These are phyloP conservation scores for Hypsizygus marmoreus DNA, from an alignment of 768 basidiomycete species.

Conservation along the genomic window DNA sequence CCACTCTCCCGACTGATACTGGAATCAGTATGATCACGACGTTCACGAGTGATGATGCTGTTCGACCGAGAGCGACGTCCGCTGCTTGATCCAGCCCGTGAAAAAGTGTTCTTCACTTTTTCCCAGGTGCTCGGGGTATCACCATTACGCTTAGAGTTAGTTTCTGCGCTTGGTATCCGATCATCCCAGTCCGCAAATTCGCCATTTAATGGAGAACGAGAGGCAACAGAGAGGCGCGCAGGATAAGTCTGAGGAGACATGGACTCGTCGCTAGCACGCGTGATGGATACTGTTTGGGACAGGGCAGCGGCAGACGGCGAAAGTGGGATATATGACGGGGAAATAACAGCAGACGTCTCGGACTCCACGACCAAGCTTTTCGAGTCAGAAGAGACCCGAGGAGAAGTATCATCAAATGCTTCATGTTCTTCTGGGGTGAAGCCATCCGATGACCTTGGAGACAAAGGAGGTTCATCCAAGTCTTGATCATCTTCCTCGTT, in stretches of 20 bases:
- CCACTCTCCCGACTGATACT: constrained; percentile 78
- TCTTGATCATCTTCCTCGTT: constrained; percentile 38
- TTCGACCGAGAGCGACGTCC: constrained; percentile 82
- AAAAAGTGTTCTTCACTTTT: constrained; percentile 69
- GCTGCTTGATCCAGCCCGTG: constrained; percentile 61
- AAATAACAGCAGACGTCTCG: constrained; percentile 58
- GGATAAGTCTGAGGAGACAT: constrained; percentile 60
- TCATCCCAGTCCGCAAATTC: constrained; percentile 57
- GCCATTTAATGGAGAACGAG: constrained; percentile 55
- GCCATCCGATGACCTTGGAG: constrained; percentile 50
- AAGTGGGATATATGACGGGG: constrained; percentile 45
- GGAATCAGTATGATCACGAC: constrained; percentile 71
- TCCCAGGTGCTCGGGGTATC: constrained; percentile 69
- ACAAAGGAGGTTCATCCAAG: constrained; percentile 52
- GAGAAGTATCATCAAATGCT: constrained; percentile 52
- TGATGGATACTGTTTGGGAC: constrained; percentile 40
- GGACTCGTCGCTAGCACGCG: constrained; percentile 46
- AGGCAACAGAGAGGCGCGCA: constrained; percentile 60
- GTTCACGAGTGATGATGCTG: constrained; percentile 67
- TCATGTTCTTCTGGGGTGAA: constrained; percentile 41
- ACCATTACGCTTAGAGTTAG: constrained; percentile 54
- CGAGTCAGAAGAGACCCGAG: constrained; percentile 57
- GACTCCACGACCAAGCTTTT: constrained; percentile 66
- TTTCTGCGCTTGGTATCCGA: constrained; percentile 39
- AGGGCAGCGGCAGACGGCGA: constrained; percentile 49